Evolutionary conservation across 495 filamentous ascomycete genomes (phyloP).

Genomic region (Penicillium cosmopolitanum): DNA sequence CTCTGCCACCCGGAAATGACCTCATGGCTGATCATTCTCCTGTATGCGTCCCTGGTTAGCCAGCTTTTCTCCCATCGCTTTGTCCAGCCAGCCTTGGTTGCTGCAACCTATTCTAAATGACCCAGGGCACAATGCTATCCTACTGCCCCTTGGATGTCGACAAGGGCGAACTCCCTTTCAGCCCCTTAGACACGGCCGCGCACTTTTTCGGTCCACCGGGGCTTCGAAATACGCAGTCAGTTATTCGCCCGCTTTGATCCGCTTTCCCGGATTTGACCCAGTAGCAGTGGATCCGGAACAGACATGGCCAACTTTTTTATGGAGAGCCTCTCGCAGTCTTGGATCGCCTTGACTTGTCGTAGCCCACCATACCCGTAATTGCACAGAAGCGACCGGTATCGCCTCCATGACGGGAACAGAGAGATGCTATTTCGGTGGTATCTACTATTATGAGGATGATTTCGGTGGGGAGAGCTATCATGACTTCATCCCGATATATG

Average conservation of each 20-base stretch:
- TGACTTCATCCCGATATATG: no score
- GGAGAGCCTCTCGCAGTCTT: background rate
- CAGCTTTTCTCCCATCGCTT: background rate
- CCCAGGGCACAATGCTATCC: background rate
- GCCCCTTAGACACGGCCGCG: conserved; percentile 16
- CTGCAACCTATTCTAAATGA: background rate
- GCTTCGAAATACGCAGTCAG: conserved; percentile 28
- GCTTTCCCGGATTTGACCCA: conserved; percentile 12
- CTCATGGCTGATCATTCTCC: conserved; percentile 27
- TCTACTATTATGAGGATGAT: no score
- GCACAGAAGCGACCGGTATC: no score
- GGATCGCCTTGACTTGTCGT: background rate
- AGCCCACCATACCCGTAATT: background rate
- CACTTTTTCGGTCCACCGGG: conserved; percentile 20
- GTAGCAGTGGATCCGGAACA: conserved; percentile 17
- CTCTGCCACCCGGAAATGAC: conserved; percentile 14
- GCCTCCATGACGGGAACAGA: no score
- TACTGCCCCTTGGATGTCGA: background rate
- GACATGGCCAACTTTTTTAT: conserved; percentile 6
- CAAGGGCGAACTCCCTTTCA: conserved; percentile 6
- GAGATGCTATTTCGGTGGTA: no score
- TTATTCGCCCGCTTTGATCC: conserved; percentile 26
- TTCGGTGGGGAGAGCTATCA: no score
- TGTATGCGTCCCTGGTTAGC: background rate
- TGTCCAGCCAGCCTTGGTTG: background rate